phyloP scores from a whole-genome alignment of 768 basidiomycete genomes.

The Cytidiella melzeri region DNA sequence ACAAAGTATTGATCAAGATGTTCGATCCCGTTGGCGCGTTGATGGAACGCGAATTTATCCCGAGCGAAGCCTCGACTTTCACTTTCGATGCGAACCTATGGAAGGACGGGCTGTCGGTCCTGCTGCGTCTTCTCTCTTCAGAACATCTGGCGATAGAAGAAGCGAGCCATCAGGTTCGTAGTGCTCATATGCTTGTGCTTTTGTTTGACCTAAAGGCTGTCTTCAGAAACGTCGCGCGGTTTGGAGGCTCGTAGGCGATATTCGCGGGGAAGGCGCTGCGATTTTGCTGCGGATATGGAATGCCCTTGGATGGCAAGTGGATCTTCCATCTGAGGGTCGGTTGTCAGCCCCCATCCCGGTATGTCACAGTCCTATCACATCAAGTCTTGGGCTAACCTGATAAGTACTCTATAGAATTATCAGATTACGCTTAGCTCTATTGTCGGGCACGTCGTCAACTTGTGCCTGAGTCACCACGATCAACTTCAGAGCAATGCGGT shows the following conservation, averaged over 20 bases:
- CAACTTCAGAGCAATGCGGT: slow-evolving; percentile 86
- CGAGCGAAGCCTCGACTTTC: slow-evolving; percentile 51
- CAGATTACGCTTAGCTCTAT: slow-evolving; percentile 78
- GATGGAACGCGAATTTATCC: slow-evolving; percentile 79
- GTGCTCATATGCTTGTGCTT: neutral
- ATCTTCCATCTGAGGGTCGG: no score
- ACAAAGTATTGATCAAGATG: slow-evolving; percentile 83
- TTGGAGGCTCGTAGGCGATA: slow-evolving; percentile 94
- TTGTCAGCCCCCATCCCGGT: no score
- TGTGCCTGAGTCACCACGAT: slow-evolving; percentile 95
- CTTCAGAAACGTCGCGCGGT: slow-evolving; percentile 86
- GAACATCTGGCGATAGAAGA: slow-evolving; percentile 93
- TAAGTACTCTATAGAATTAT: slow-evolving; percentile 65
- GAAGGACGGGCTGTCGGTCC: slow-evolving; percentile 74
- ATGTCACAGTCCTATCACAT: no score
- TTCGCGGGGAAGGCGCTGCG: slow-evolving; percentile 84
- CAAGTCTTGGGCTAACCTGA: no score
- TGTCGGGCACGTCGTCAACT: slow-evolving; percentile 83
- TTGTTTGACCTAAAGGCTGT: neutral
- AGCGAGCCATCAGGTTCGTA: slow-evolving; percentile 79
- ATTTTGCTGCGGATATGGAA: slow-evolving; percentile 82
- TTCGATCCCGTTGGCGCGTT: slow-evolving; percentile 75
- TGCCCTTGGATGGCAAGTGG: slow-evolving; percentile 72
- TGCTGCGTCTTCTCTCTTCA: slow-evolving; percentile 81
- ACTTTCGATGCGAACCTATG: slow-evolving; percentile 76